Evolutionary conservation across 2,329 filamentous ascomycete species (phyloP).

Genomic region (Paramyrothecium roridum): DNA sequence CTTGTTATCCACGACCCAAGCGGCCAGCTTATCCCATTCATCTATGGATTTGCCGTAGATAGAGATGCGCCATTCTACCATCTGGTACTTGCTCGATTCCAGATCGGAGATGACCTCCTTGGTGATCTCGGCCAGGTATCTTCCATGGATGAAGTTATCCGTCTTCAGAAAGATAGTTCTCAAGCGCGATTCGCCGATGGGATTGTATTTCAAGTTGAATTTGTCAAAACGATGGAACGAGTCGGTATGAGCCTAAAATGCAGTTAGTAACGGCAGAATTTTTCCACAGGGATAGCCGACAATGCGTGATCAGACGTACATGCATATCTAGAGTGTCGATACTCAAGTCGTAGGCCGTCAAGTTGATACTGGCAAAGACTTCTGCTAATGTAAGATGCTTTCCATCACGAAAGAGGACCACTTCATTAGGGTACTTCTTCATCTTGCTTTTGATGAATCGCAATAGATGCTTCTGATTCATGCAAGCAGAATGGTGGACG

Average conservation of each 20-base stretch:
- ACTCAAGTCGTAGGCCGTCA: slow-evolving; percentile 95
- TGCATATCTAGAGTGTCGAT: slow-evolving; percentile 99
- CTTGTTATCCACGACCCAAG: slow-evolving; percentile 98
- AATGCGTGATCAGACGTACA: slow-evolving; percentile 46
- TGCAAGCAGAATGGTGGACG: slow-evolving; percentile 97
- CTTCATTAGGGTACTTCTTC: slow-evolving; percentile 95
- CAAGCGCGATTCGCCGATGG: slow-evolving; percentile 89
- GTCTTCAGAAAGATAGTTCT: slow-evolving; percentile 99
- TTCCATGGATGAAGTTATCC: slow-evolving; percentile 94
- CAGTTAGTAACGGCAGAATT: slow-evolving; percentile 2
- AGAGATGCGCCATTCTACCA: slow-evolving; percentile 98
- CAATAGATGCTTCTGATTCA: slow-evolving; percentile 98
- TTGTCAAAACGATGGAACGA: slow-evolving; percentile 99
- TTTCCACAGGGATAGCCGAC: not conserved
- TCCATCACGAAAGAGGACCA: slow-evolving; percentile 87
- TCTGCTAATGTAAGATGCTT: slow-evolving; percentile 87
- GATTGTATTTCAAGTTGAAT: slow-evolving; percentile 99
- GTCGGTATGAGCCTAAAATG: slow-evolving; percentile 78
- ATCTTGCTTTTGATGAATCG: slow-evolving; percentile 99
- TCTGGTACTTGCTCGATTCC: slow-evolving; percentile 98
- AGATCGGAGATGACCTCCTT: slow-evolving; percentile 97
- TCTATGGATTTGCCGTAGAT: slow-evolving; percentile 90
- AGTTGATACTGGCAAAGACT: slow-evolving; percentile 95
- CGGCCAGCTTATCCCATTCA: slow-evolving; percentile 96
- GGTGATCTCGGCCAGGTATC: slow-evolving; percentile 95